Conservation (phyloP, 306 rosid species). For the Trifolium subterraneum region DNA sequence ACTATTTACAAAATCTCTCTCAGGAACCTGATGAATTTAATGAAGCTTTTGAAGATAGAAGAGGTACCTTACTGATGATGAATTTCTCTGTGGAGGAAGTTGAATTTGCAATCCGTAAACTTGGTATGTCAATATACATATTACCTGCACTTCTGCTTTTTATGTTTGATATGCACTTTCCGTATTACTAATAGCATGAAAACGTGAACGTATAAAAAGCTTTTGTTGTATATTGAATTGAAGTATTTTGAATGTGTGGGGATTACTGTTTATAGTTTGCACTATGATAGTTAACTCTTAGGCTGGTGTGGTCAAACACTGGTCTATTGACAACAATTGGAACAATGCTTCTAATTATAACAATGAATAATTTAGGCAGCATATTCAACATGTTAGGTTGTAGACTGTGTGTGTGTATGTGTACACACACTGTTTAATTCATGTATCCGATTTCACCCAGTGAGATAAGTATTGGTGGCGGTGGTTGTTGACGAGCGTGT, state of each 20-base stretch:
- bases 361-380: constrained; percentile 17
- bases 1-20: constrained; percentile 39
- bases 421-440: not conserved
- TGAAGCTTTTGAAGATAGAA: constrained; percentile 55
- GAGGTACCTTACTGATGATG: constrained; percentile 76
- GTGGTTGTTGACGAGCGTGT: not conserved
- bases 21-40: constrained; percentile 72
- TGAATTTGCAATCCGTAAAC: constrained; percentile 72
- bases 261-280: constrained; percentile 5
- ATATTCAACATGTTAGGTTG: not conserved
- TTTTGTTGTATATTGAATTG: constrained; percentile 13
- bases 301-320: not conserved
- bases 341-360: not conserved
- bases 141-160: constrained; percentile 19
- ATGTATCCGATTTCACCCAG: not conserved
- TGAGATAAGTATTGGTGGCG: not conserved
- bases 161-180: constrained; percentile 20
- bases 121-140: constrained; percentile 63
- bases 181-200: constrained; percentile 3
- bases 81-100: constrained; percentile 77
- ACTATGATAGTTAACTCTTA: constrained; percentile 12
- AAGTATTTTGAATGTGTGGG: not conserved
- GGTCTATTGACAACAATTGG: not conserved
- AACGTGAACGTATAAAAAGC: not conserved
- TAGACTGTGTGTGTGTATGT: too few species aligned